phyloP scores from a whole-genome alignment of 164 flowering plant species.

The Annona cherimola region DNA sequence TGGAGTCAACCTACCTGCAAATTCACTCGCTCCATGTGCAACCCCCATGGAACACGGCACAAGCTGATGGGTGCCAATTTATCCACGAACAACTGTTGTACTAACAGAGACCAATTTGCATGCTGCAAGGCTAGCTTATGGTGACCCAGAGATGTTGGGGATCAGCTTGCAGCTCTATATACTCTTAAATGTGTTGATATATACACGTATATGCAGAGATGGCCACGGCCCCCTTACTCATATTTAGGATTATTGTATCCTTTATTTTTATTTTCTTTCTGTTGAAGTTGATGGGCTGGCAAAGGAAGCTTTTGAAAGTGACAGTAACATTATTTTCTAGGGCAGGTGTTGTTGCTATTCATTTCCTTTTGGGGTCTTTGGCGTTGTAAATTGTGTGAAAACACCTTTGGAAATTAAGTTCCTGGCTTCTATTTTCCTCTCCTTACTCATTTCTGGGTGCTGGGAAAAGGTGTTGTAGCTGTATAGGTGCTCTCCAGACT shows the following conservation, averaged over 20 bases:
- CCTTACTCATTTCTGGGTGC: not conserved
- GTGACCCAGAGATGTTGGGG: constrained; percentile 14
- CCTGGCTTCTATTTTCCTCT: not conserved
- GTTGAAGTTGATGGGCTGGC: constrained; percentile 13
- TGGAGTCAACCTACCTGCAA: constrained; percentile 4
- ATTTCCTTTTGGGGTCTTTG: constrained; percentile 6
- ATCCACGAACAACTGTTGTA: constrained; percentile 22
- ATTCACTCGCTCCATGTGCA: constrained; percentile 9
- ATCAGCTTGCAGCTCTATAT: constrained; percentile 26
- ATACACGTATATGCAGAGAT: constrained; percentile 17
- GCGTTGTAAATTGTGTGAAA: constrained; percentile 27
- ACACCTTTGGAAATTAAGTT: constrained; percentile 12
- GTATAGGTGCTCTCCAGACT: not conserved
- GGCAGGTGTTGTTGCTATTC: constrained; percentile 1
- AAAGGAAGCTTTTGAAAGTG: constrained; percentile 16
- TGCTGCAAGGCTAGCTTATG: constrained; percentile 13
- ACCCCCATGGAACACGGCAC: constrained; percentile 3
- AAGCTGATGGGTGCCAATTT: not conserved
- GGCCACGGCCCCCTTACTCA: not conserved
- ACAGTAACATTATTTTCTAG: constrained; percentile 16
- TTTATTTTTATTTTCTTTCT: not conserved
- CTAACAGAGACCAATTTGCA: constrained; percentile 16
- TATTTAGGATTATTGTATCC: too few relatives aligned
- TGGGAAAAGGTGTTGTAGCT: not conserved
- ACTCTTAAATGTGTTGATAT: constrained; percentile 1